Conservation (phyloP, 441 rosid species). For the Eutrema salsugineum region DNA sequence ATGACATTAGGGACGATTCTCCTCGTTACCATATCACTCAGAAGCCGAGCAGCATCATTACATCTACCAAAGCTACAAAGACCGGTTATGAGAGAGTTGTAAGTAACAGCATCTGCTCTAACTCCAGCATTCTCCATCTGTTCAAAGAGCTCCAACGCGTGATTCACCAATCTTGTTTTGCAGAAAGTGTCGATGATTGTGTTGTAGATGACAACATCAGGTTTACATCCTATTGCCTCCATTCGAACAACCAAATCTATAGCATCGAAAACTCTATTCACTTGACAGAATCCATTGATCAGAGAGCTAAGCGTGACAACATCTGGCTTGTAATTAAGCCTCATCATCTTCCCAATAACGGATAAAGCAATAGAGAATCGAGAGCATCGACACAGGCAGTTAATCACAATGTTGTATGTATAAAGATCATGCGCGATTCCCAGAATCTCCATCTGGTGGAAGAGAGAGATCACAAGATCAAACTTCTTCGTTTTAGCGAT, state of each 20-base stretch:
- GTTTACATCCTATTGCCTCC: slow-evolving; percentile 11
- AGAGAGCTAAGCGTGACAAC: slow-evolving; percentile 32
- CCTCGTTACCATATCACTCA: slow-evolving; percentile 10
- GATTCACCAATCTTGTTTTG: background rate
- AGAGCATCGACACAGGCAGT: slow-evolving; percentile 29
- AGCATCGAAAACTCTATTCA: slow-evolving; percentile 18
- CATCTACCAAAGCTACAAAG: slow-evolving; percentile 28
- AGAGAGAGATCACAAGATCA: slow-evolving; percentile 16
- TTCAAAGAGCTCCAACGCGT: slow-evolving; percentile 7
- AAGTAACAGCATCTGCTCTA: slow-evolving; percentile 18
- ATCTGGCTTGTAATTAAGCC: slow-evolving; percentile 20
- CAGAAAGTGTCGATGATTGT: slow-evolving; percentile 17
- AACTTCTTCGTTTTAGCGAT: slow-evolving; percentile 7
- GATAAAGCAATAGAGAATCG: slow-evolving; percentile 19
- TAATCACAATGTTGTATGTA: slow-evolving; percentile 29
- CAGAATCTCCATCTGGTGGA: background rate
- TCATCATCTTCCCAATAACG: slow-evolving; percentile 30
- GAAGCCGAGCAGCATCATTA: background rate
- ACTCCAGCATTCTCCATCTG: slow-evolving; percentile 9
- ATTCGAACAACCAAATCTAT: slow-evolving; percentile 4
- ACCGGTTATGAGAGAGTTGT: slow-evolving; percentile 17
- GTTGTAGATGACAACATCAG: slow-evolving; percentile 22
- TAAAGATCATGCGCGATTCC: slow-evolving; percentile 25
- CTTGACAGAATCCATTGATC: slow-evolving; percentile 29
- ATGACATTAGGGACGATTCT: slow-evolving; percentile 5